Percentiles rank a stretch among this genome's conserved stretches.
Evolutionary conservation across 1,139 yeast genomes (phyloP).

Genomic region (Yamadazyma oceani): DNA sequence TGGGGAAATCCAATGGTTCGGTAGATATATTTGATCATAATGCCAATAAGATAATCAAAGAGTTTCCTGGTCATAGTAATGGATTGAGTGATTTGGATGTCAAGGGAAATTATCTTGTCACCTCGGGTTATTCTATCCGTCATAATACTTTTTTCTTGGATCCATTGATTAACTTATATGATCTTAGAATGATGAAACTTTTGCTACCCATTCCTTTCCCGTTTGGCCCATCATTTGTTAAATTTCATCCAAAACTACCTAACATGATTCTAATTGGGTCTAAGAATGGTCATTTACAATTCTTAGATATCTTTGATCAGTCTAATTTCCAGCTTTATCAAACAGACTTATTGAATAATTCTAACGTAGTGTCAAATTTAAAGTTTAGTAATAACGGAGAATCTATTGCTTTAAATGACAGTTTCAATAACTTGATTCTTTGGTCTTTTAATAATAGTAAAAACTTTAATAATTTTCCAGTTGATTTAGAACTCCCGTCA

Average conservation of each 20-base stretch:
- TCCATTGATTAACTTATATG: conserved; percentile 82
- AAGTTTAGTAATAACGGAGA: conserved; percentile 83
- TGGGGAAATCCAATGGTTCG: conserved; percentile 69
- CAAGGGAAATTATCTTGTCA: conserved; percentile 71
- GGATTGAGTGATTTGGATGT: conserved; percentile 76
- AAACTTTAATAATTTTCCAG: conserved; percentile 48
- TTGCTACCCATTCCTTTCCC: conserved; percentile 85
- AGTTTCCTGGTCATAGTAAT: conserved; percentile 74
- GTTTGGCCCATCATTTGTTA: conserved; percentile 83
- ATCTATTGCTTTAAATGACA: conserved; percentile 67
- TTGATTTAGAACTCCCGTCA: conserved; percentile 50
- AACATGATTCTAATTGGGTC: conserved; percentile 77
- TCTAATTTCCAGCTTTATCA: conserved; percentile 61
- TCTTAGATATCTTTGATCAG: conserved; percentile 81
- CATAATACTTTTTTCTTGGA: conserved; percentile 47
- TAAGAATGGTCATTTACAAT: conserved; percentile 76
- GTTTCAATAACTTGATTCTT: conserved; percentile 62
- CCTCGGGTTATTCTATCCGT: conserved; percentile 78
- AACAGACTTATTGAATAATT: conserved; percentile 45
- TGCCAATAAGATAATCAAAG: conserved; percentile 51
- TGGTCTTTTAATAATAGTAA: conserved; percentile 59
- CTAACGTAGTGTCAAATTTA: conserved; percentile 48
- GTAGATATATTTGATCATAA: conserved; percentile 78
- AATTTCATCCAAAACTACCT: conserved; percentile 84
- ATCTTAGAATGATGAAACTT: conserved; percentile 70